Evolutionary conservation across 129 eudicot species (phyloP).

Genomic region (Chrysanthemum makinoi): DNA sequence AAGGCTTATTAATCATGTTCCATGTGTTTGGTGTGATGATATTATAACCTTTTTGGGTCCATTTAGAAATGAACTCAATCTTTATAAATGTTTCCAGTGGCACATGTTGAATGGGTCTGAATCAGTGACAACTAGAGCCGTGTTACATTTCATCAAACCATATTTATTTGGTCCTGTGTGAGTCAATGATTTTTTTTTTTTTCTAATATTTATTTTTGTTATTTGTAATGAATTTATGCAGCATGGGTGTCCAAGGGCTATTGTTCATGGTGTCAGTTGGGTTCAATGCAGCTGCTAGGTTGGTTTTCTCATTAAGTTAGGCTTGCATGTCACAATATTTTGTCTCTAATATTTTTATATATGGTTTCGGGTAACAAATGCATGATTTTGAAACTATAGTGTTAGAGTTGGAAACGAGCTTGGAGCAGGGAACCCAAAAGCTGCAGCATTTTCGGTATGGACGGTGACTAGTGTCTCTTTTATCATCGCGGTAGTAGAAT

Average conservation of each 20-base stretch:
- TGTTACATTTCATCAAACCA: neutral
- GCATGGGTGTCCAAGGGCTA: conserved; percentile 55
- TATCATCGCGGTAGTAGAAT: conserved; percentile 45
- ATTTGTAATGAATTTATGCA: conserved; percentile 31
- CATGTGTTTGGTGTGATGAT: too few species aligned
- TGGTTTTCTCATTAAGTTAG: neutral
- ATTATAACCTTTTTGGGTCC: neutral
- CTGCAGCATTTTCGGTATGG: conserved; percentile 79
- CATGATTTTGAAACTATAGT: conserved; percentile 42
- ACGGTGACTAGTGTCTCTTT: conserved; percentile 58
- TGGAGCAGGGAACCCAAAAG: conserved; percentile 81
- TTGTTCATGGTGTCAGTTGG: conserved; percentile 74
- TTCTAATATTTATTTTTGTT: neutral
- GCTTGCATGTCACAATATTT: too few species aligned
- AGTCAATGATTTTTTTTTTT: too few species aligned
- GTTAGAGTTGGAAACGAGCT: conserved; percentile 94
- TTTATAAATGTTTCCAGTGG: neutral
- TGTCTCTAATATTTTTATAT: too few species aligned
- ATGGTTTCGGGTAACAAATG: neutral
- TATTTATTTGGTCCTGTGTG: neutral
- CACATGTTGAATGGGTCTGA: neutral
- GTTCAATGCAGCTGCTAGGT: conserved; percentile 90
- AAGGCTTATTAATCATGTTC: too few species aligned
- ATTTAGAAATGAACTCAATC: neutral
- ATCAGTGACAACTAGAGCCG: too few species aligned